Base-by-base conservation (phyloP, 495 filamentous ascomycete genomes). In the Podospora didyma region DNA sequence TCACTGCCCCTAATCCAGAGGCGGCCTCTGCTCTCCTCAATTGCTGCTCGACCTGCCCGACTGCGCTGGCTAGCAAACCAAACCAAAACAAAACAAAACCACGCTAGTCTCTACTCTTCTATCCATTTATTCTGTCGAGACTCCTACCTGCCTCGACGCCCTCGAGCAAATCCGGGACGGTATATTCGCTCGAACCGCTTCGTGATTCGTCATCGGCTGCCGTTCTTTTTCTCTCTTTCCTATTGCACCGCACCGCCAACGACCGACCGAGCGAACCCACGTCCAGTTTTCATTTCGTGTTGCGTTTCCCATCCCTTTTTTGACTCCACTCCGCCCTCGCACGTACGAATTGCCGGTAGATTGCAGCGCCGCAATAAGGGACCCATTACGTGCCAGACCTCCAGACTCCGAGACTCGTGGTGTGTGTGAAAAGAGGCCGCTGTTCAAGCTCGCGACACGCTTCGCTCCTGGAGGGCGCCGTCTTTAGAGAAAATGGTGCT, bases 401-500 rank as follows among this genome's bases (percentile, higher is more conserved):
- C 49, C 39, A 56, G 53, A 48, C 53, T 37, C 56, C 10, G 12
- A 41, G 37, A 4, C 39, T 48, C 56, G 51, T n/a, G n/a, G n/a
- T n/a, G n/a, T n/a, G n/a, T n/a, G n/a, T n/a, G 62, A 3, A 35
- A 23, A 44, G 10, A 7, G 14, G 10, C 48, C 45, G 21, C 7
- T 58, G n/a, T 57, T 60, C 54, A 57, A 58, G 37, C 60, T 53
- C 44, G 44, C 57, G 57, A 49, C 61, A 56, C 60, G 19, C 48
- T 22, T 46, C 28, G 41, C 62, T 70, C 59, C 61, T 22, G 48
- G 53, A 56, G 61, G 68, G 62, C 66, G 55, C 49, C 48, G 63
- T 64, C 61, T 57, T 58, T 60, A 59, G 26, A 39, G 39, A 71
- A 87, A 62, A 91, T 91, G 88, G 88, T 89, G 62, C 86, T 90